Evolutionary conservation across 805 yeast species (phyloP).

Genomic region (Starmerella apis): DNA sequence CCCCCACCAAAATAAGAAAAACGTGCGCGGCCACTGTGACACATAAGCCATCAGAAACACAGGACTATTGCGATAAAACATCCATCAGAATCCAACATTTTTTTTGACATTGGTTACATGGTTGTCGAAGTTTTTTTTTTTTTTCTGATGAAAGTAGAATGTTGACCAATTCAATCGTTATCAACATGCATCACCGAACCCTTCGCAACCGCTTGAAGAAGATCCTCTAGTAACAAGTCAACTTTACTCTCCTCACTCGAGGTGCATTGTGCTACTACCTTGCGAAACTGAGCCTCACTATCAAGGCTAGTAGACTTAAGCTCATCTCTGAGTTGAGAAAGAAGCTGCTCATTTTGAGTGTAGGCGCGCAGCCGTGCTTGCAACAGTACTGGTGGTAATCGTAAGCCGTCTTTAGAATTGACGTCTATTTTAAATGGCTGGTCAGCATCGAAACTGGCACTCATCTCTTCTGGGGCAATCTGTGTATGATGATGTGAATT

Average conservation of each 20-base stretch:
- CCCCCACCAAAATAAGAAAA: too few relatives aligned
- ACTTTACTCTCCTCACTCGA: constrained; percentile 75
- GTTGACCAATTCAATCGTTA: background rate
- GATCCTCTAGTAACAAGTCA: constrained; percentile 69
- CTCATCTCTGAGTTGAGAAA: constrained; percentile 43
- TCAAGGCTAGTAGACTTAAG: constrained; percentile 46
- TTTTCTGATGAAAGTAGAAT: too few relatives aligned
- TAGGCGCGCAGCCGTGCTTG: constrained; percentile 77
- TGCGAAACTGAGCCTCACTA: constrained; percentile 67
- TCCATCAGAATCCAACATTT: too few relatives aligned
- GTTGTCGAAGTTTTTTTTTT: too few relatives aligned
- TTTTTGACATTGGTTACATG: too few relatives aligned
- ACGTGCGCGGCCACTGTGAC: too few relatives aligned
- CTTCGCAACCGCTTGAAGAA: constrained; percentile 83
- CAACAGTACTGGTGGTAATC: constrained; percentile 25
- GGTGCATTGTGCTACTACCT: constrained; percentile 81
- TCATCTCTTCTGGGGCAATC: constrained; percentile 20
- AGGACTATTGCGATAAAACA: too few relatives aligned
- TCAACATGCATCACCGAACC: constrained; percentile 33
- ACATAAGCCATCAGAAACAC: too few relatives aligned
- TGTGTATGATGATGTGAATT: constrained; percentile 27
- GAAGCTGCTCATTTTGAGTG: constrained; percentile 50
- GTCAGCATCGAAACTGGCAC: constrained; percentile 45
- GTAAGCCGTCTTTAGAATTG: constrained; percentile 4
- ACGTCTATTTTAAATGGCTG: constrained; percentile 64